Conservation (phyloP, 352 stramenopile genomes). For the Blastocystis sp. region DNA sequence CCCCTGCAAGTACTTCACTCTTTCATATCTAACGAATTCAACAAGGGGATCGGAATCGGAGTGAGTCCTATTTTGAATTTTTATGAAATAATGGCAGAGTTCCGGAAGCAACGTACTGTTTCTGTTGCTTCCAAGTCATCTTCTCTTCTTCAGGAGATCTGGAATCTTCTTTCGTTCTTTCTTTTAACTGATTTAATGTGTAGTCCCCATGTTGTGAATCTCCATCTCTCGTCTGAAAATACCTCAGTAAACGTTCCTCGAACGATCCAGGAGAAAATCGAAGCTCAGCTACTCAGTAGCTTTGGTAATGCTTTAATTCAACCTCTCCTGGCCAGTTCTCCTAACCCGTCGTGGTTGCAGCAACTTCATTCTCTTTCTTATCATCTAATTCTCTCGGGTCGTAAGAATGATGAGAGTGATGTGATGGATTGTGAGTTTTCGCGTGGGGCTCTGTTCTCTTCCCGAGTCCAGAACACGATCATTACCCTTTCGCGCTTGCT, state of each 20-base stretch:
- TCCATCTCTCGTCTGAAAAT: background rate
- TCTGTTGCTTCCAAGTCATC: background rate
- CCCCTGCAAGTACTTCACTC: background rate
- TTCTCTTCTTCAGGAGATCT: background rate
- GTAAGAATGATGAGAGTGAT: constrained; percentile 38
- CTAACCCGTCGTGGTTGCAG: background rate
- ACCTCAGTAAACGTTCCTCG: background rate
- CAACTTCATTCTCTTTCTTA: background rate
- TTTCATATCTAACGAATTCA: background rate
- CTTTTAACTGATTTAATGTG: background rate
- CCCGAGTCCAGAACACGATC: background rate
- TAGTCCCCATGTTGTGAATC: background rate
- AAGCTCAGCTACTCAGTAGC: background rate
- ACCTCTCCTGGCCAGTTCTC: background rate
- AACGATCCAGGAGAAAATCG: background rate
- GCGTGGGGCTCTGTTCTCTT: background rate
- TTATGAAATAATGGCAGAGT: background rate
- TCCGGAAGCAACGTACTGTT: background rate
- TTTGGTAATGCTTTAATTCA: background rate
- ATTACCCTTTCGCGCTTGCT: background rate
- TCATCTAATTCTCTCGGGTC: background rate
- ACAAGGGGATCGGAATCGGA: background rate
- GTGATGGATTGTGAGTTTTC: background rate
- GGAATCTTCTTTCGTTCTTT: background rate
- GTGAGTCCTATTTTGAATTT: background rate